A percentile compares a stretch with the other conserved stretches of the same genome.
These are phyloP conservation scores for Lodderomyces metapsilosis DNA, from an alignment of 1,139 yeast species.

Conservation along the genomic window DNA sequence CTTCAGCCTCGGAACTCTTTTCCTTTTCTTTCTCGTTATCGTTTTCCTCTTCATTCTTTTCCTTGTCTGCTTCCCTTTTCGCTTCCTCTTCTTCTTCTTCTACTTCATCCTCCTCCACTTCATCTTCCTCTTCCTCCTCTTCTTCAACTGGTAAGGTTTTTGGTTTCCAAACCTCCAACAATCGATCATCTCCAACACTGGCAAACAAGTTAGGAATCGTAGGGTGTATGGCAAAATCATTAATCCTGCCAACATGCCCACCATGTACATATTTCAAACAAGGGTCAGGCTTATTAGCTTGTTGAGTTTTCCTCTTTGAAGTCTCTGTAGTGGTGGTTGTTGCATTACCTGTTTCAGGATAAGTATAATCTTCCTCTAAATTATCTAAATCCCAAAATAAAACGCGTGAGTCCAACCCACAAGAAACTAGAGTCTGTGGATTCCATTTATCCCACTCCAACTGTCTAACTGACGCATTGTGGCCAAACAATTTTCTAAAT, in stretches of 20 bases:
- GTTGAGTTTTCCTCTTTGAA: constrained; percentile 19
- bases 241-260: constrained; percentile 55
- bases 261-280: constrained; percentile 58
- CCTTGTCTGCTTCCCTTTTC: not conserved
- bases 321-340: constrained; percentile 5
- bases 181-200: constrained; percentile 52
- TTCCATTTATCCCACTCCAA: constrained; percentile 40
- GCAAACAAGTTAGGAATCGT: constrained; percentile 37
- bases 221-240: constrained; percentile 53
- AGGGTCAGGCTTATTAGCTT: constrained; percentile 47
- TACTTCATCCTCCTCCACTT: constrained; percentile 26
- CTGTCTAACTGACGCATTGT: constrained; percentile 41
- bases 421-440: constrained; percentile 39
- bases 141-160: constrained; percentile 39
- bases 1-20: constrained; percentile 1
- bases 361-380: constrained; percentile 44
- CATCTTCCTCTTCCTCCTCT: constrained; percentile 41
- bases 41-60: not conserved
- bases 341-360: constrained; percentile 24
- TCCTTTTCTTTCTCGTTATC: not conserved
- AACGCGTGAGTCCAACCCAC: constrained; percentile 51
- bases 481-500: constrained; percentile 50
- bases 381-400: constrained; percentile 50
- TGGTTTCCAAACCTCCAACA: constrained; percentile 56
- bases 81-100: constrained; percentile 2